A percentile compares a stretch with the other conserved stretches of the same genome.
These are phyloP conservation scores for Suhomyces bribrorum DNA, from an alignment of 1,139 yeast genomes.

Conservation along the genomic window DNA sequence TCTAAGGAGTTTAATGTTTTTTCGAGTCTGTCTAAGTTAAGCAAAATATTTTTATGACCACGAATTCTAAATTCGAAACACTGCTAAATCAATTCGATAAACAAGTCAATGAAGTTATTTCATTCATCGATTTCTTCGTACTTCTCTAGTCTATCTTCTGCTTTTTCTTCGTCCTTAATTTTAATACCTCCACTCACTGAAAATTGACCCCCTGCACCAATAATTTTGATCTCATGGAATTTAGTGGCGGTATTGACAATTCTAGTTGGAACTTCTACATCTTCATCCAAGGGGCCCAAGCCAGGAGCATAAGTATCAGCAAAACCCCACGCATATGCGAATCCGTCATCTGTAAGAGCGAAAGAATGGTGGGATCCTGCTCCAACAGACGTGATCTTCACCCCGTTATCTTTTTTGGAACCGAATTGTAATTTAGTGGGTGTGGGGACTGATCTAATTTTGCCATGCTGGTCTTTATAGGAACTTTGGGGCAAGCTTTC, in stretches of 20 bases:
- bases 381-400: constrained; percentile 62
- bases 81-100: too few species aligned
- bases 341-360: constrained; percentile 82
- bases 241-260: constrained; percentile 92
- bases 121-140: constrained; percentile 44
- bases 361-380: constrained; percentile 92
- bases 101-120: too few species aligned
- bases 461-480: constrained; percentile 76
- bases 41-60: too few species aligned
- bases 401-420: constrained; percentile 22
- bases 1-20: too few species aligned
- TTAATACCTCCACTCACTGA: constrained; percentile 81
- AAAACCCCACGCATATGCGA: constrained; percentile 95
- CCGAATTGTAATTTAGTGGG: constrained; percentile 64
- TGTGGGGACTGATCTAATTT: constrained; percentile 81
- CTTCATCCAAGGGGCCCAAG: constrained; percentile 88
- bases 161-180: constrained; percentile 60
- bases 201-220: constrained; percentile 96
- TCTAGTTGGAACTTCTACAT: constrained; percentile 81
- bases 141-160: constrained; percentile 59
- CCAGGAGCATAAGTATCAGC: constrained; percentile 97
- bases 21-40: too few species aligned
- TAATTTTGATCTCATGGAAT: constrained; percentile 62
- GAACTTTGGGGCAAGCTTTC: constrained; percentile 65
- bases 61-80: too few species aligned